Evolutionary conservation across 2,329 filamentous ascomycete genomes (phyloP).

Genomic region (Laburnicola sp.): DNA sequence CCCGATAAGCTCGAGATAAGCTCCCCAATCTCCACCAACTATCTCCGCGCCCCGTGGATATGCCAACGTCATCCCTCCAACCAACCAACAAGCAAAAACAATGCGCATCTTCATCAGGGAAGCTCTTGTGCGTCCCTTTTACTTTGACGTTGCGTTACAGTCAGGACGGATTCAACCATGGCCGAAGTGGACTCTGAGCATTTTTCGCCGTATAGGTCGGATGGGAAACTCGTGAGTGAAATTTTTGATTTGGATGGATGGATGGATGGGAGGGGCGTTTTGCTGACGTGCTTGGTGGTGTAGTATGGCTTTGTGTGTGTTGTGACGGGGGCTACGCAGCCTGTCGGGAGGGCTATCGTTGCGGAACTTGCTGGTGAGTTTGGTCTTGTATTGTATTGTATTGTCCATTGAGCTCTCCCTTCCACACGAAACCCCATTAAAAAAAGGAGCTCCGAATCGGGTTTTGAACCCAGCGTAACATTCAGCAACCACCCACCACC

Average conservation of each 20-base stretch:
- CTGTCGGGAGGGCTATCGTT: conserved; percentile 63
- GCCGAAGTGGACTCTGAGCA: conserved; percentile 48
- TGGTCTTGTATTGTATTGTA: no score
- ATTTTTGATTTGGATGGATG: neutral
- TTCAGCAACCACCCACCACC: neutral
- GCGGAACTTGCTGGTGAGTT: conserved; percentile 59
- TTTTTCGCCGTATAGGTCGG: conserved; percentile 61
- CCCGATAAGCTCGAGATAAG: conserved; percentile 2
- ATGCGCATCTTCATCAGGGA: conserved; percentile 39
- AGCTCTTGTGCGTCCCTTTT: neutral
- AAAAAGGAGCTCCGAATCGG: no score
- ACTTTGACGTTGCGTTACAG: neutral
- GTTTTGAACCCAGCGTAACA: no score
- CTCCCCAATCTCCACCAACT: conserved; percentile 1
- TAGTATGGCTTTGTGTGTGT: conserved; percentile 68
- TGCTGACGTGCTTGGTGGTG: neutral
- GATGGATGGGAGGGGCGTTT: neutral
- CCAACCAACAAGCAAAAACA: conserved; percentile 26
- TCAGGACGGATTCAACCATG: conserved; percentile 8
- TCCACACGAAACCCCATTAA: neutral
- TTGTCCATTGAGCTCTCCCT: neutral
- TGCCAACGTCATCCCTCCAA: conserved; percentile 22
- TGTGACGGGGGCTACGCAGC: conserved; percentile 64
- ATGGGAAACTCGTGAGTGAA: conserved; percentile 59
- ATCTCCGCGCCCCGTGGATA: conserved; percentile 47